phyloP scores from a whole-genome alignment of 768 basidiomycete genomes.

The Termitomyces sp. region DNA sequence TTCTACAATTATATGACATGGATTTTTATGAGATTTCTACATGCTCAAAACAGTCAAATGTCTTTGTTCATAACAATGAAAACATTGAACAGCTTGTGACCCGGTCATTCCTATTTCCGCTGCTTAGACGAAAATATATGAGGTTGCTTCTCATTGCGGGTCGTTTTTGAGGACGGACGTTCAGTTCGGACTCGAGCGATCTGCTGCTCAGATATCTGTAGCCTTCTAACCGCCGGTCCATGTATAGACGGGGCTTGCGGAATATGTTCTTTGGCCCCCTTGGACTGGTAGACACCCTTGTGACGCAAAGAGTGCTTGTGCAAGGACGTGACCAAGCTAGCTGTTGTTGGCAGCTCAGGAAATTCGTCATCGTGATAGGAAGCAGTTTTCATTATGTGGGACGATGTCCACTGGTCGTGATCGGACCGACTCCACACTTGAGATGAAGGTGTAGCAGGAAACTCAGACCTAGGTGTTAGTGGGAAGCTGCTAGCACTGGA shows the following conservation, averaged over 20 bases:
- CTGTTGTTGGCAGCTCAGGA: not conserved
- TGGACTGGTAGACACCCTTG: too few species aligned
- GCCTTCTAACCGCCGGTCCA: not conserved
- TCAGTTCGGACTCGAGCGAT: not conserved
- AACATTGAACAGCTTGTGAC: not conserved
- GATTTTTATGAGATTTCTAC: not conserved
- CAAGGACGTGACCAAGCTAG: not conserved
- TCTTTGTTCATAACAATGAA: not conserved
- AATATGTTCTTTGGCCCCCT: not conserved
- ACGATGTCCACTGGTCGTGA: not conserved
- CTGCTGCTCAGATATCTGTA: slow-evolving; percentile 2
- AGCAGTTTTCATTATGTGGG: not conserved
- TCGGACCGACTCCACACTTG: too few species aligned
- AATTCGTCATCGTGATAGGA: not conserved
- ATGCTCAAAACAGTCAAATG: not conserved
- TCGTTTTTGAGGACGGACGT: not conserved
- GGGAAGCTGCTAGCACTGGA: not conserved
- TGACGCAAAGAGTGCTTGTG: not conserved
- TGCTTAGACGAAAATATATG: not conserved
- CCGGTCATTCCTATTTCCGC: not conserved
- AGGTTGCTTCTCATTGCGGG: not conserved
- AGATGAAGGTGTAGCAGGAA: too few species aligned
- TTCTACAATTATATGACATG: not conserved
- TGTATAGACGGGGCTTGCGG: not conserved
- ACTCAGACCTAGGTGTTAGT: not conserved